Evolutionary conservation across 2,329 filamentous ascomycete species (phyloP).

Genomic region (Colletotrichum sp.): DNA sequence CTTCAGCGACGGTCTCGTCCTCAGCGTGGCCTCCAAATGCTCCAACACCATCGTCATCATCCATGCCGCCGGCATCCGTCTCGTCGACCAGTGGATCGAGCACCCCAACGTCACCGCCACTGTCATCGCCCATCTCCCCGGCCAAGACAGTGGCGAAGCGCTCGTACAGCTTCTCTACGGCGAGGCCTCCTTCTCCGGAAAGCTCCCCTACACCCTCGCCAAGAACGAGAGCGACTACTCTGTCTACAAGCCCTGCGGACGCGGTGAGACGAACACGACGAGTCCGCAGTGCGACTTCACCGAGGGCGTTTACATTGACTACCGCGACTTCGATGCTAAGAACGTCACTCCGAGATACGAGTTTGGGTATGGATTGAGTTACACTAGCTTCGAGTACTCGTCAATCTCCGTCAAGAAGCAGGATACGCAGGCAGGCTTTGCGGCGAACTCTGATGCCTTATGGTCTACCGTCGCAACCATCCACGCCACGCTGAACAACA

Average conservation of each 20-base stretch:
- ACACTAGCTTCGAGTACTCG: slow-evolving; percentile 57
- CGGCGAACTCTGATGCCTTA: slow-evolving; percentile 49
- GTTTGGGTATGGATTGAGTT: slow-evolving; percentile 62
- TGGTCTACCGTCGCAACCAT: slow-evolving; percentile 50
- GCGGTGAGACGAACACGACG: slow-evolving; percentile 27
- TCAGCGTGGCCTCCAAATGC: slow-evolving; percentile 61
- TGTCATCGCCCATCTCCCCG: slow-evolving; percentile 69
- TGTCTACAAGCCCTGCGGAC: not conserved
- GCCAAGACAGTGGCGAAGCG: slow-evolving; percentile 64
- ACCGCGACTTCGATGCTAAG: slow-evolving; percentile 56
- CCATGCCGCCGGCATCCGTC: slow-evolving; percentile 64
- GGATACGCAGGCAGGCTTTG: slow-evolving; percentile 27
- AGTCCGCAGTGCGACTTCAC: slow-evolving; percentile 54
- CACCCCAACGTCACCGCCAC: slow-evolving; percentile 69
- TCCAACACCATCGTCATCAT: slow-evolving; percentile 68
- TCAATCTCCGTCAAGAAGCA: slow-evolving; percentile 38
- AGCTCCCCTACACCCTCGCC: slow-evolving; percentile 66
- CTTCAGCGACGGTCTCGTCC: slow-evolving; percentile 63
- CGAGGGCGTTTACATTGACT: slow-evolving; percentile 58
- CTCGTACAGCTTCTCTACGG: slow-evolving; percentile 64
- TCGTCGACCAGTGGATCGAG: slow-evolving; percentile 66
- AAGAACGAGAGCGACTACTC: slow-evolving; percentile 59
- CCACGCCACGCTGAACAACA: slow-evolving; percentile 44
- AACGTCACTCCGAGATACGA: slow-evolving; percentile 56
- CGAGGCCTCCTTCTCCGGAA: slow-evolving; percentile 58